These are phyloP conservation scores for Fomes fomentarius DNA, from an alignment of 1,284 basidiomycete species.

Conservation along the genomic window DNA sequence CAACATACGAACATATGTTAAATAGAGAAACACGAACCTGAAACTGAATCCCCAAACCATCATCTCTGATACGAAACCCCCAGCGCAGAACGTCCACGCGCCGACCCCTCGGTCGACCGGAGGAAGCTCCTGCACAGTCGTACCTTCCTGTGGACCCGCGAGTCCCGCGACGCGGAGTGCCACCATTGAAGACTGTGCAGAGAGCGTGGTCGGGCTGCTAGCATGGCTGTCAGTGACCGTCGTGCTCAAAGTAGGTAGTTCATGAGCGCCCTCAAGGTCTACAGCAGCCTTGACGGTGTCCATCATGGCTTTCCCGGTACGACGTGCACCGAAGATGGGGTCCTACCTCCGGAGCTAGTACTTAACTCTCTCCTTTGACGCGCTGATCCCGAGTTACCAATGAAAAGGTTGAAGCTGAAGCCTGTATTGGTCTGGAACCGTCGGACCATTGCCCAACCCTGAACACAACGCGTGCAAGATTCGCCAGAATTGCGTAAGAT, in stretches of 20 bases:
- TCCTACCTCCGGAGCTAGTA: no score
- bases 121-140: conserved; percentile 26
- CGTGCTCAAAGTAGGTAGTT: neutral
- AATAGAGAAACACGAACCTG: conserved; percentile 13
- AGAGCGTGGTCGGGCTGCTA: conserved; percentile 1
- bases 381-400: no score
- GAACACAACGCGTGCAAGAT: no score
- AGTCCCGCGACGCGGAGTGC: conserved; percentile 10
- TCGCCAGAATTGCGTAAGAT: no score
- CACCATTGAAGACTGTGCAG: conserved; percentile 15
- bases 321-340: no score
- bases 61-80: conserved; percentile 27
- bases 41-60: conserved; percentile 31
- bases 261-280: no score
- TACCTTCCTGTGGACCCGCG: conserved; percentile 14
- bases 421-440: no score
- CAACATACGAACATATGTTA: neutral
- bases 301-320: no score
- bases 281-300: no score
- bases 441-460: no score
- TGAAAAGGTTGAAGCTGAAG: no score
- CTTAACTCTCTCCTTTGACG: no score
- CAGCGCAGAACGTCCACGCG: conserved; percentile 29
- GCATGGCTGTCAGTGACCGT: neutral
- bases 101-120: conserved; percentile 26